Evolutionary conservation across 495 filamentous ascomycete species (phyloP).

Genomic region (Letharia lupina): DNA sequence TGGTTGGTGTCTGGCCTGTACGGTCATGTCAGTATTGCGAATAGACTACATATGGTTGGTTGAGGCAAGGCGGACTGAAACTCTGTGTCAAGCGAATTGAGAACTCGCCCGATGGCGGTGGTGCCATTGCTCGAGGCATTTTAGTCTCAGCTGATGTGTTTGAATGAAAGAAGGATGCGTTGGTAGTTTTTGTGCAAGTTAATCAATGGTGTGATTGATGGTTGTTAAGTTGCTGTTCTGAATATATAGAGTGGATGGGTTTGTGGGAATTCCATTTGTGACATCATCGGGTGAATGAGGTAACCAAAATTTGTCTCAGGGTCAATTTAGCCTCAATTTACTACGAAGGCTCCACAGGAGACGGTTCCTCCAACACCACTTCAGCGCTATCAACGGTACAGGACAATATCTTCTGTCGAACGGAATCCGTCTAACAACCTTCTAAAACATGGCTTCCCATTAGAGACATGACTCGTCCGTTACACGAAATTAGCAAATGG

Average conservation of each 20-base stretch:
- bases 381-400: background rate
- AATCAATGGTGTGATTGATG: background rate
- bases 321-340: background rate
- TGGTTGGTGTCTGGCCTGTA: constrained; percentile 5
- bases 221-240: background rate
- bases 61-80: constrained; percentile 1
- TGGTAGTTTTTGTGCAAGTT: background rate
- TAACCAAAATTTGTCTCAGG: background rate
- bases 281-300: background rate
- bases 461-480: background rate
- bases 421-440: background rate
- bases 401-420: background rate
- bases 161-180: too few relatives aligned
- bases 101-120: constrained; percentile 21
- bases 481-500: constrained; percentile 12
- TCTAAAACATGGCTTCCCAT: background rate
- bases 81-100: constrained; percentile 16
- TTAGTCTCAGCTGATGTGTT: background rate
- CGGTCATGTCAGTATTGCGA: background rate
- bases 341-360: background rate
- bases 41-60: background rate
- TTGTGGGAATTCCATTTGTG: background rate
- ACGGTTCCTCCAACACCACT: background rate
- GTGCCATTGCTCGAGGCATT: constrained; percentile 22
- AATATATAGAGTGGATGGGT: background rate